A percentile compares a stretch with the other conserved stretches of the same genome.
These are phyloP conservation scores for Begonia masoniana DNA, from an alignment of 306 rosid genomes.

Conservation along the genomic window DNA sequence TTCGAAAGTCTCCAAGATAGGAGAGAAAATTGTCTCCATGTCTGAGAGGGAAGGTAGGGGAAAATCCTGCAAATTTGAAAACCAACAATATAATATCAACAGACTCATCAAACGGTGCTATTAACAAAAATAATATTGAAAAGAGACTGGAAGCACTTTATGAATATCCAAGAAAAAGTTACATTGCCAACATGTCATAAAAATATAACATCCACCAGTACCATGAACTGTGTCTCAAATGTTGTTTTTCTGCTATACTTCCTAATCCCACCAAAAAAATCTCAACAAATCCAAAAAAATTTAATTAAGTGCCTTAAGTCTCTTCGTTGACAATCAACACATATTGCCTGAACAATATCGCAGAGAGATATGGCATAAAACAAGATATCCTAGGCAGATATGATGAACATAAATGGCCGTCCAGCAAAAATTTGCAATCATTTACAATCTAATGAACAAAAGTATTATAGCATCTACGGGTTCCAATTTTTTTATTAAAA, in stretches of 20 bases:
- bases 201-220: neutral
- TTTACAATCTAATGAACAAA: neutral
- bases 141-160: neutral
- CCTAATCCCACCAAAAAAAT: neutral
- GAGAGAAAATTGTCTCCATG: conserved; percentile 66
- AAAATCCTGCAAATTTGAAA: conserved; percentile 36
- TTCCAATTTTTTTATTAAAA: conserved; percentile 11
- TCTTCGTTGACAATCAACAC: neutral
- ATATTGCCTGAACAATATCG: neutral
- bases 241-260: neutral
- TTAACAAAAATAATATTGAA: neutral
- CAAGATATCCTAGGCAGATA: no score
- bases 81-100: conserved; percentile 4
- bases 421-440: neutral
- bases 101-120: neutral
- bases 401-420: no score
- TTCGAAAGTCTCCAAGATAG: conserved; percentile 50
- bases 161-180: neutral
- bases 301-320: neutral
- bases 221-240: no score
- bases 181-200: neutral
- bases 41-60: conserved; percentile 24
- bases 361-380: no score
- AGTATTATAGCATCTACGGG: neutral
- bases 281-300: neutral